Base-by-base conservation (phyloP, 164 flowering plant species). In the Brasenia schreberi region DNA sequence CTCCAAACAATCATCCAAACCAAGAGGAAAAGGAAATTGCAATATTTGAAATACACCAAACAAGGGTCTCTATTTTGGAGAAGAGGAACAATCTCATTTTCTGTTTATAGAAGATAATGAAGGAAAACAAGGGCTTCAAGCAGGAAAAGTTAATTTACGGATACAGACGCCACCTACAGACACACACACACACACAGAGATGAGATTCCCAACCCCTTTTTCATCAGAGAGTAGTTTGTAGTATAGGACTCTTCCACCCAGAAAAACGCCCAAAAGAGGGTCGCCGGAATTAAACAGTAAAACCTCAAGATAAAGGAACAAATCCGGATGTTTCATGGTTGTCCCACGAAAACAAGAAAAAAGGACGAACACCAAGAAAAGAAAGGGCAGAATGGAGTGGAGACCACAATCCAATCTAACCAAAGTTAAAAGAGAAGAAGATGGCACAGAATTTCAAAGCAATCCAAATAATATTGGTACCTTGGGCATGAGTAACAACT, bases 401-500 rank as follows among this genome's bases (percentile, higher is more conserved):
- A 49, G 16, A 14, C 39, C 39, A 49, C 2, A 49, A 49, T 14
- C 56, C 56, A 5, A 2, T 49, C 39, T 33, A 1, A 3, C 39
- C 39, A 33, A 33, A 33, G 39, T 33, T 33, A 33, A 33, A 49
- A 14, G 56, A 49, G 12, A 14, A 12, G 14, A 45, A 14, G 56
- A 9, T 49, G 56, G 14, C 12, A 49, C 16, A 49, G 56, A 49
- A 49, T 49, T 49, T 49, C 56, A 49, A 9, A 14, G 16, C 16
- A 9, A 49, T 49, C 12, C 56, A 14, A 49, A 49, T 7, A 14
- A 14, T 49, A 16, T 9, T 49, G 56, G 4, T 19, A 89, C 96
- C 96, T 85, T 93, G 98, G 73, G 88, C 94, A 72, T 80, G 72
- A 64, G 90, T 74, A 56, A 87, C 86, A 49, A 90, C 96, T 39